phyloP scores from a whole-genome alignment of 1,284 basidiomycete genomes.

The Malassezia obtusa region DNA sequence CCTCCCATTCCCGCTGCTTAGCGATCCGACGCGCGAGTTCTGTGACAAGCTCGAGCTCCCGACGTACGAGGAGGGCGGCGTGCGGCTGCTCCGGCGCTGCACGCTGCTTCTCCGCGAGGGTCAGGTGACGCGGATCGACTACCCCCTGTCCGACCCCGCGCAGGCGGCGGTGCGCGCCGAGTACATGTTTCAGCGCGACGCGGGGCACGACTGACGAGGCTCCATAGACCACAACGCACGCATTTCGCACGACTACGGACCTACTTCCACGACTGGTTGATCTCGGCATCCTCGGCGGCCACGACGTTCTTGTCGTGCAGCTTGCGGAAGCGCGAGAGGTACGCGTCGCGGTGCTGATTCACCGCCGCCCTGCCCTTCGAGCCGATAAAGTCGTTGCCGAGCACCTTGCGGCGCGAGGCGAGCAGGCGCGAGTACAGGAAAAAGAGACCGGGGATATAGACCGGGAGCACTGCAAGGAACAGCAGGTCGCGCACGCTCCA shows the following conservation, averaged over 20 bases:
- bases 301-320: not conserved
- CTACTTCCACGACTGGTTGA: not conserved
- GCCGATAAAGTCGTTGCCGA: conserved; percentile 17
- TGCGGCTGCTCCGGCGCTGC: conserved; percentile 22
- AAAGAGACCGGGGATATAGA: conserved; percentile 15
- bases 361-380: conserved; percentile 8
- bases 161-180: conserved; percentile 25
- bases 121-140: conserved; percentile 33
- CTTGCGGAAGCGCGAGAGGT: conserved; percentile 5
- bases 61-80: conserved; percentile 11
- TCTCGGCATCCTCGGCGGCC: not conserved
- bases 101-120: conserved; percentile 34
- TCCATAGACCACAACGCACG: not conserved
- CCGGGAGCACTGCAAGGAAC: conserved; percentile 6
- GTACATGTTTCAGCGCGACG: conserved; percentile 19
- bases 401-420: conserved; percentile 16
- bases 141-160: conserved; percentile 23
- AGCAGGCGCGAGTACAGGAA: conserved; percentile 13
- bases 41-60: conserved; percentile 16
- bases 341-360: conserved; percentile 1
- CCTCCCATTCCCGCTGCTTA: conserved; percentile 14
- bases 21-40: conserved; percentile 9
- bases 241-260: not conserved
- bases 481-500: conserved; percentile 12
- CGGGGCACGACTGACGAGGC: not conserved